Evolutionary conservation across 495 filamentous ascomycete genomes (phyloP).

Genomic region (Bacidia gigantensis): DNA sequence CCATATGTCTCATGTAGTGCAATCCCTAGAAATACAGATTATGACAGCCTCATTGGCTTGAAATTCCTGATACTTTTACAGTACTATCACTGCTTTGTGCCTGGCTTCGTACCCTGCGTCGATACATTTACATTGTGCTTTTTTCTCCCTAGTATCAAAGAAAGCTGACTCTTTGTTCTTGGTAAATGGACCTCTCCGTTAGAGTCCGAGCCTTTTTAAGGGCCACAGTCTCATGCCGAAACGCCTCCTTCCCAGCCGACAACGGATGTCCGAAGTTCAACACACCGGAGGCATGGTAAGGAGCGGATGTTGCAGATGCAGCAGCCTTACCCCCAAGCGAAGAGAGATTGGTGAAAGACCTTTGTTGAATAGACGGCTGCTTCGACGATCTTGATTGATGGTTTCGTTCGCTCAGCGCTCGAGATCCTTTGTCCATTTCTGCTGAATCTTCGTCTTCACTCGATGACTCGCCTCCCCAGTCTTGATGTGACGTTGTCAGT

Average conservation of each 20-base stretch:
- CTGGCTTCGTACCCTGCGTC: background rate
- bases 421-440: background rate
- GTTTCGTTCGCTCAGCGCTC: background rate
- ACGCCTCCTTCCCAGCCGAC: slow-evolving; percentile 7
- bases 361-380: slow-evolving; percentile 10
- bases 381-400: slow-evolving; percentile 1
- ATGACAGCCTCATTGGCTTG: too few relatives aligned
- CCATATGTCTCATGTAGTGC: too few relatives aligned
- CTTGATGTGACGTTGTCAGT: background rate
- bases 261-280: slow-evolving; percentile 8
- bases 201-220: slow-evolving; percentile 3
- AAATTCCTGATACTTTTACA: too few relatives aligned
- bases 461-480: too few relatives aligned
- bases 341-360: slow-evolving; percentile 9
- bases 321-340: slow-evolving; percentile 10
- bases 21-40: too few relatives aligned
- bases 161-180: slow-evolving; percentile 22
- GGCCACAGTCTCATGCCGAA: slow-evolving; percentile 7
- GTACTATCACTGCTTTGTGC: too few relatives aligned
- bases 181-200: slow-evolving; percentile 6
- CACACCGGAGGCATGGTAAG: slow-evolving; percentile 14
- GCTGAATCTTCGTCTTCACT: too few relatives aligned
- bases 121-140: background rate
- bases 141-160: slow-evolving; percentile 18
- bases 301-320: slow-evolving; percentile 9